Evolutionary conservation across 805 yeast genomes (phyloP).

Genomic region (Isabelozyma heimii): DNA sequence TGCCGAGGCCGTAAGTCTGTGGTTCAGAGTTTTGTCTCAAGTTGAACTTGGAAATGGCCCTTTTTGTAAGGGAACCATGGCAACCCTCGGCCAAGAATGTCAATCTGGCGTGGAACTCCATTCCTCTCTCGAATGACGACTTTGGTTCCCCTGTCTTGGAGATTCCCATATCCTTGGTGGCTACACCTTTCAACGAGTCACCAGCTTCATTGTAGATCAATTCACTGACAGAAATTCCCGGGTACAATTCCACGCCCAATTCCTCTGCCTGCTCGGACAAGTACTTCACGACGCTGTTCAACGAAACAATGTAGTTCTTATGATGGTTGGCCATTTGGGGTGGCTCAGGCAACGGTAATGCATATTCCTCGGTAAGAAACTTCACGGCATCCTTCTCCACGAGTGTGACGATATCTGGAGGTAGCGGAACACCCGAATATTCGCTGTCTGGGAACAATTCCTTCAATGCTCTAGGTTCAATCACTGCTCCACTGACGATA

Average conservation of each 20-base stretch:
- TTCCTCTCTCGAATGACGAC: conserved; percentile 87
- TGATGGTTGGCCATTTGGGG: conserved; percentile 83
- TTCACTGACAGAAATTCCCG: conserved; percentile 84
- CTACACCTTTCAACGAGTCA: conserved; percentile 74
- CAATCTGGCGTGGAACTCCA: conserved; percentile 91
- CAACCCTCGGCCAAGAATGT: conserved; percentile 98
- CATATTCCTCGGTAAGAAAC: conserved; percentile 56
- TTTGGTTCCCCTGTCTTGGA: conserved; percentile 73
- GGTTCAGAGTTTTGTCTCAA: conserved; percentile 63
- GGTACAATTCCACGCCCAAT: conserved; percentile 89
- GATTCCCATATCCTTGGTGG: conserved; percentile 91
- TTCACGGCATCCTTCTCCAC: conserved; percentile 77
- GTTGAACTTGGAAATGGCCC: conserved; percentile 64
- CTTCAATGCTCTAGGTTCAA: conserved; percentile 84
- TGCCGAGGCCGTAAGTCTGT: conserved; percentile 94
- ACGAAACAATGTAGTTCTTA: conserved; percentile 79
- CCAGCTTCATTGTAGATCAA: conserved; percentile 58
- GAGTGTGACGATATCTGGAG: conserved; percentile 69
- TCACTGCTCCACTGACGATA: conserved; percentile 87
- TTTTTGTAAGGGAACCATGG: conserved; percentile 88
- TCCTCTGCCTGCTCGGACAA: conserved; percentile 88
- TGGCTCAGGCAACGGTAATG: conserved; percentile 85
- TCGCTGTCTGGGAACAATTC: conserved; percentile 79
- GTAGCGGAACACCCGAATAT: conserved; percentile 65
- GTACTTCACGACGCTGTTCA: conserved; percentile 77